These are phyloP conservation scores for Iberis pinnata DNA, from an alignment of 345 rosid genomes.

Conservation along the genomic window DNA sequence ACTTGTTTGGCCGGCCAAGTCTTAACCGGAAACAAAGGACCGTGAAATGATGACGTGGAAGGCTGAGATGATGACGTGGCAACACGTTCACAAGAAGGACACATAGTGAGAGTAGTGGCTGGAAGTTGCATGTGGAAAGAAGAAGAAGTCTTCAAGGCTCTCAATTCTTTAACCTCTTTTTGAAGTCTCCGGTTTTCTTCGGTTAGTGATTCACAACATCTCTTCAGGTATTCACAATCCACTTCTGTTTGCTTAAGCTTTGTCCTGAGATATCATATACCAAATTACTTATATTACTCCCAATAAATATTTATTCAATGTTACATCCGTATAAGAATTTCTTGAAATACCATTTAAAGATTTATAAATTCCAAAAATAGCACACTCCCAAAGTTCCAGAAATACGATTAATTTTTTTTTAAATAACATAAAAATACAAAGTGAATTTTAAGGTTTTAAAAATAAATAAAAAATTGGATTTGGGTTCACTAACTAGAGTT, in stretches of 20 bases:
- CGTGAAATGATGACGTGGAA: slow-evolving; percentile 13
- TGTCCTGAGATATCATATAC: slow-evolving; percentile 47
- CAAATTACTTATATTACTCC: background rate
- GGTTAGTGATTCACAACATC: slow-evolving; percentile 76
- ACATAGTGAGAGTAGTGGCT: slow-evolving; percentile 98
- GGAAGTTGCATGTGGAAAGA: slow-evolving; percentile 96
- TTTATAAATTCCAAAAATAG: too few relatives aligned
- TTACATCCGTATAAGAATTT: too few relatives aligned
- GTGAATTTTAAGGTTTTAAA: too few relatives aligned
- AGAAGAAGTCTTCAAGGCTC: slow-evolving; percentile 72
- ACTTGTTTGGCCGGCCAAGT: slow-evolving; percentile 22
- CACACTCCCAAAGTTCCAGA: too few relatives aligned
- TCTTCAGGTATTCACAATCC: slow-evolving; percentile 86
- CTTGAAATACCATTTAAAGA: too few relatives aligned
- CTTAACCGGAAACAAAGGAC: slow-evolving; percentile 21
- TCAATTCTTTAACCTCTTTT: slow-evolving; percentile 70
- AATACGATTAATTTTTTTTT: too few relatives aligned
- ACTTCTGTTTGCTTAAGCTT: slow-evolving; percentile 93
- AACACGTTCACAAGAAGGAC: slow-evolving; percentile 96
- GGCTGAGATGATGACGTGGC: slow-evolving; percentile 50
- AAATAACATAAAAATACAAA: too few relatives aligned
- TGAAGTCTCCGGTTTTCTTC: slow-evolving; percentile 90
- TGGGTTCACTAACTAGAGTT: too few relatives aligned
- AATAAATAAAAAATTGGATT: too few relatives aligned
- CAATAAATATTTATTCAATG: background rate